phyloP scores from a whole-genome alignment of 2,329 filamentous ascomycete genomes.

The Diaporthe velutina region DNA sequence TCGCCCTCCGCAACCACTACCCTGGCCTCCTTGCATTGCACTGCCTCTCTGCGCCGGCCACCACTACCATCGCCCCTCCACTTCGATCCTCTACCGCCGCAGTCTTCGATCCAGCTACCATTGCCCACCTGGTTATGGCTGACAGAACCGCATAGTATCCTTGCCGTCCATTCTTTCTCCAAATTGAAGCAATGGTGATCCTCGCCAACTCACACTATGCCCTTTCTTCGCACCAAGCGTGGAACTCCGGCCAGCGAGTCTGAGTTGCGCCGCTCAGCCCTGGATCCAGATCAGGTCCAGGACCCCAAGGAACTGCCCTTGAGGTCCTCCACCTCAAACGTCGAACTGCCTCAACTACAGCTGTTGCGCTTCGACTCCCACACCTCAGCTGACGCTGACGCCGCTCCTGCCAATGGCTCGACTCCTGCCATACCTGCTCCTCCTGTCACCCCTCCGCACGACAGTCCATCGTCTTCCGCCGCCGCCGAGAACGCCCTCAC shows the following conservation, averaged over 20 bases:
- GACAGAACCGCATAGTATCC: conserved; percentile 34
- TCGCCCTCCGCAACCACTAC: conserved; percentile 1
- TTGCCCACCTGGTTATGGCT: conserved; percentile 29
- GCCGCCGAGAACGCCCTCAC: conserved; percentile 43
- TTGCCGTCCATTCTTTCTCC: conserved; percentile 25
- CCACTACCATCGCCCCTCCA: not conserved
- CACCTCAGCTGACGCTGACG: conserved; percentile 44
- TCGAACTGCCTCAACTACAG: conserved; percentile 35
- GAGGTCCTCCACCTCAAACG: conserved; percentile 35
- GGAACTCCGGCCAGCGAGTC: conserved; percentile 71
- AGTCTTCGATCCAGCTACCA: conserved; percentile 2
- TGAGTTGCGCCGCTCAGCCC: conserved; percentile 68
- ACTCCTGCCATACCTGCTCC: conserved; percentile 45
- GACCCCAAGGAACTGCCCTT: conserved; percentile 42
- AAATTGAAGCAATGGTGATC: conserved; percentile 38
- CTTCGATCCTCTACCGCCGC: not conserved
- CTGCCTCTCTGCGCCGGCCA: conserved; percentile 4
- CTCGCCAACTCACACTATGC: conserved; percentile 57
- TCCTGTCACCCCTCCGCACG: conserved; percentile 47
- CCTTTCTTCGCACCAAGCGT: conserved; percentile 70
- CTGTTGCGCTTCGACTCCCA: conserved; percentile 42
- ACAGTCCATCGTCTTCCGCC: conserved; percentile 46
- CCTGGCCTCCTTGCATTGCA: not conserved
- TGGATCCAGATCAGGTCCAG: conserved; percentile 49
- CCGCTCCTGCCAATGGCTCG: conserved; percentile 38